Base-by-base conservation (phyloP, 371 early-diverging fungal species). In the Rhizopus delemar region DNA sequence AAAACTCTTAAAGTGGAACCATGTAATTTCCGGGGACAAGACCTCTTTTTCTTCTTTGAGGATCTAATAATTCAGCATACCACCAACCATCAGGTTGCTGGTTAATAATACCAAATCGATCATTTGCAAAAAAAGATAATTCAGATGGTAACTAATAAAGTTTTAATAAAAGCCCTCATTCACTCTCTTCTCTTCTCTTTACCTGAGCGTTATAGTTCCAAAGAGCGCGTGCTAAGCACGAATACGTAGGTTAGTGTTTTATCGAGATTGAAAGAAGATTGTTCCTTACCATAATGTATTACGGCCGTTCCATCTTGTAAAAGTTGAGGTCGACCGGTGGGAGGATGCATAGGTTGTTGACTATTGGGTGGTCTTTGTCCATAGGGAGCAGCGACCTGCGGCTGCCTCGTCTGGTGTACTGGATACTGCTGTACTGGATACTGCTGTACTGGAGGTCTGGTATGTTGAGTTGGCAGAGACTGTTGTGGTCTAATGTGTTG, bases 61-160 rank as follows among this genome's bases (percentile, higher is more conserved):
- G 59, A 41, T 64, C 56, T 8, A 66, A 39, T 3, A 62, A n/a
- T 41, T 73, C 73, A 29, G 66, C 73, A 43, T 59, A 66, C 73
- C 73, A 73, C 73, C 73, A 73, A 31, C 69, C 69, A 46, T 73
- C 73, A 8, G 66, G 69, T 46, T 73, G 69, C 50, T 63, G 41
- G n/a, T 53, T 61, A 28, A 73, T 34, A 35, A 73, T 49, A 41
- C 69, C 73, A 33, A 73, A 63, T 2, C 41, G 46, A 15, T 73
- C 73, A 12, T 68, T 60, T 5, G 63, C 64, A 13, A 28, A 43
- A 39, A 73, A 73, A 11, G 66, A 57, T 33, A 73, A 13, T 56
- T 73, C 73, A 7, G 68, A 54, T 22, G 57, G 41, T 32, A 68
- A 60, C 68, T 68, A 54, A 28, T 54, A 28, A 33, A 11, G 31